Evolutionary conservation across 139 green algal species (phyloP), one percentile per base, ranked within the genome.

Genomic region (Cymbomonas tetramitiformis): DNA sequence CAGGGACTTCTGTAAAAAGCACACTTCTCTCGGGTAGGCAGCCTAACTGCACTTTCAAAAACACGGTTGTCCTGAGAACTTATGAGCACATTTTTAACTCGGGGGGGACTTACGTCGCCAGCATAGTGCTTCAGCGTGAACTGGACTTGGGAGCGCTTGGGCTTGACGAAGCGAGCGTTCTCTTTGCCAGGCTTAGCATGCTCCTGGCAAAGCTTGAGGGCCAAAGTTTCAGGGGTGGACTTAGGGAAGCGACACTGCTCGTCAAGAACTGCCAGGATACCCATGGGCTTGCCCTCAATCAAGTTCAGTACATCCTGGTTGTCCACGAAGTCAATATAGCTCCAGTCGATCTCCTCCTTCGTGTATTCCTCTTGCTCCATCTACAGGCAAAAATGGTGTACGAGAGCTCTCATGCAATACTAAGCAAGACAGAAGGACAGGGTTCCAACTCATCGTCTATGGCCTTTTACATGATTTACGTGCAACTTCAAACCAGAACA

Each of bases 351-450:
- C 40, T 73, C 68, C 75, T 98, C 91, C 3, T 70, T 74, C 78
- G 95, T 84, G 62, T 98, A 98, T 76, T 97, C 91, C 15, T 89
- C 83, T 47, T 98, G 91, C 83, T 98, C 91, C 85, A 88, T 84
- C n/a, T n/a, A n/a, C 78, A 94, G 94, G 76, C 94, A 95, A n/a
- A 95, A 86, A 66, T 95, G 86, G 67, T 90, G n/a, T n/a, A n/a
- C n/a, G n/a, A n/a, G 78, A n/a, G n/a, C n/a, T n/a, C n/a, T n/a
- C n/a, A n/a, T n/a, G n/a, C n/a, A n/a, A n/a, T n/a, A n/a, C n/a
- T n/a, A n/a, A n/a, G n/a, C n/a, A n/a, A n/a, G n/a, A n/a, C n/a
- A n/a, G n/a, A n/a, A n/a, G n/a, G n/a, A n/a, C n/a, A n/a, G n/a
- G n/a, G n/a, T n/a, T n/a, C n/a, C n/a, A n/a, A n/a, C n/a, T n/a